Evolutionary conservation across 2,329 filamentous ascomycete species (phyloP).

Genomic region (Paracoccidioides brasiliensis): DNA sequence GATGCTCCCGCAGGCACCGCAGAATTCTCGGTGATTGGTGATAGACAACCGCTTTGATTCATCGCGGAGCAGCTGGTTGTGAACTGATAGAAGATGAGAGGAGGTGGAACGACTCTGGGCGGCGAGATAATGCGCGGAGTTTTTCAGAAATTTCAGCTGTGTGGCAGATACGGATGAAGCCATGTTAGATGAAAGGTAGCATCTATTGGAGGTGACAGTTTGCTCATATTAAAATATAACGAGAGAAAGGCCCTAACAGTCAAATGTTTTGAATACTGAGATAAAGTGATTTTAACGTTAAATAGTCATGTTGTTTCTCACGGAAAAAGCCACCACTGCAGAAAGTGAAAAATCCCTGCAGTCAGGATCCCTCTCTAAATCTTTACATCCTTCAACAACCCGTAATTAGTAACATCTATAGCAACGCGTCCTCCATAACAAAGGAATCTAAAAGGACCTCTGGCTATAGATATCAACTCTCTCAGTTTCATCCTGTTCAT

Average conservation of each 20-base stretch:
- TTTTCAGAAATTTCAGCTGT: constrained; percentile 24
- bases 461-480: background rate
- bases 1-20: constrained; percentile 29
- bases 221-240: too few species aligned
- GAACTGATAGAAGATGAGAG: constrained; percentile 26
- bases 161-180: background rate
- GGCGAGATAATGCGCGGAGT: constrained; percentile 22
- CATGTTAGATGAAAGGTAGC: background rate
- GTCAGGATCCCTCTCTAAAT: too few species aligned
- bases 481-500: background rate
- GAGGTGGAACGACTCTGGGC: constrained; percentile 28
- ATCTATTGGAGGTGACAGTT: background rate
- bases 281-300: too few species aligned
- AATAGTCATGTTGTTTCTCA: too few species aligned
- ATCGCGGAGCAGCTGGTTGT: constrained; percentile 25
- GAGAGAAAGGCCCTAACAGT: too few species aligned
- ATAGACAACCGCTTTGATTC: constrained; percentile 22
- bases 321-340: too few species aligned
- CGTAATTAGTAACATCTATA: too few species aligned
- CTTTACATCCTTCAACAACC: too few species aligned
- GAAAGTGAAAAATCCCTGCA: too few species aligned
- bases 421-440: background rate
- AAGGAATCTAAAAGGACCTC: background rate
- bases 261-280: too few species aligned
- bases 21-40: constrained; percentile 23